Conservation (phyloP, 768 basidiomycete species). For the Boletus fagicola region DNA sequence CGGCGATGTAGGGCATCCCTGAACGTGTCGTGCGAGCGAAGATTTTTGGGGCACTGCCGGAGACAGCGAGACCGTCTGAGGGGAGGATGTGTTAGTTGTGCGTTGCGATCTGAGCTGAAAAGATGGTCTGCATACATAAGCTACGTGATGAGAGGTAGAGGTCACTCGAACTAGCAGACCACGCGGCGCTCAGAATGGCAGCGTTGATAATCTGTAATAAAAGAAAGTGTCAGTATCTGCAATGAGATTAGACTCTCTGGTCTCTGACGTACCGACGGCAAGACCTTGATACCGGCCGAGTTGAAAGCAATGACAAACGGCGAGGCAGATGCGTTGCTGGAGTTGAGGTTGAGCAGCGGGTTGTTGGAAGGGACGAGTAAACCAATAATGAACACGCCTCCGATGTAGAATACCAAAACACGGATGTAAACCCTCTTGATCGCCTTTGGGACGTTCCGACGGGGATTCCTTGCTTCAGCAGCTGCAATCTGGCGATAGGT, state of each 20-base stretch:
- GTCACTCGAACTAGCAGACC: constrained; percentile 43
- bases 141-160: constrained; percentile 40
- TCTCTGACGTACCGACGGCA: constrained; percentile 42
- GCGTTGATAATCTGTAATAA: constrained; percentile 41
- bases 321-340: constrained; percentile 42
- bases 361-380: constrained; percentile 51
- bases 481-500: constrained; percentile 37
- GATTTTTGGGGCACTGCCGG: constrained; percentile 53
- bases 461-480: constrained; percentile 51
- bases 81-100: constrained; percentile 18
- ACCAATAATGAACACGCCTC: constrained; percentile 46
- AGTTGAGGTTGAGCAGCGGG: constrained; percentile 37
- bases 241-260: background rate
- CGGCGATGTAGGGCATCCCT: constrained; percentile 47
- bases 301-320: constrained; percentile 60
- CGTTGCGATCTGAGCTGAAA: background rate
- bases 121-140: constrained; percentile 29
- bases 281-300: constrained; percentile 56
- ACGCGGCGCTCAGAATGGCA: constrained; percentile 43
- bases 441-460: constrained; percentile 41
- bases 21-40: constrained; percentile 40
- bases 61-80: constrained; percentile 51
- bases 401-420: constrained; percentile 38
- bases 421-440: constrained; percentile 45
- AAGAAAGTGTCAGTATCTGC: background rate